Percentiles rank a stretch among this genome's conserved stretches.
Evolutionary conservation across 2,329 filamentous ascomycete species (phyloP).

Genomic region (Cladosporium austrohemisphaericum): DNA sequence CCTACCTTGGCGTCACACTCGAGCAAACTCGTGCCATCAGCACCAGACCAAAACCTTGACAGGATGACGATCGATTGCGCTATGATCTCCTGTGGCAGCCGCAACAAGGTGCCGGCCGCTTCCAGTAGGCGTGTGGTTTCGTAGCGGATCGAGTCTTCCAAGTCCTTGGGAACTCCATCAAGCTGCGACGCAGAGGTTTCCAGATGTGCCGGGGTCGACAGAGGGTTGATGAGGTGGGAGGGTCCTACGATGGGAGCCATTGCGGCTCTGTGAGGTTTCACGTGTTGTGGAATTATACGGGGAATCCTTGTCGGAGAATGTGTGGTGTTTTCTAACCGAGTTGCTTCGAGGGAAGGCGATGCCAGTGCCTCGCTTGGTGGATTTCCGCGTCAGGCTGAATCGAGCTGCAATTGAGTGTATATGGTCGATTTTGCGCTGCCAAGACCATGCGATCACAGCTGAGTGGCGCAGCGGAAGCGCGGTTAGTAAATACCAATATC

Average conservation of each 20-base stretch:
- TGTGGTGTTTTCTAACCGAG: neutral
- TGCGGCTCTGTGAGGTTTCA: neutral
- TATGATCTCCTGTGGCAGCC: slow-evolving; percentile 79
- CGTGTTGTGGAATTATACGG: too few relatives aligned
- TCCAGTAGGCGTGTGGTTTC: slow-evolving; percentile 71
- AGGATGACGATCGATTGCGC: slow-evolving; percentile 81
- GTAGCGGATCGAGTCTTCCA: slow-evolving; percentile 70
- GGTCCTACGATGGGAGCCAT: slow-evolving; percentile 24
- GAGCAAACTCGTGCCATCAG: slow-evolving; percentile 47
- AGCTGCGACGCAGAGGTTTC: slow-evolving; percentile 52
- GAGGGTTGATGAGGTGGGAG: slow-evolving; percentile 61
- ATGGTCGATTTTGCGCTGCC: neutral
- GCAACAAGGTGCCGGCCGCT: slow-evolving; percentile 73
- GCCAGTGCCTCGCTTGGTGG: too few relatives aligned
- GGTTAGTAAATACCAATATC: neutral
- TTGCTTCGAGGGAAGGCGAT: neutral
- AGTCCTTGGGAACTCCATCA: slow-evolving; percentile 59
- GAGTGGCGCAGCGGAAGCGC: slow-evolving; percentile 17
- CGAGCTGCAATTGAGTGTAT: too few relatives aligned
- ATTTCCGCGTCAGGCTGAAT: too few relatives aligned
- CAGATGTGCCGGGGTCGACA: slow-evolving; percentile 70
- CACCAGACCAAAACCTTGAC: slow-evolving; percentile 72
- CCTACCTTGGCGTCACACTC: slow-evolving; percentile 52
- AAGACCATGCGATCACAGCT: slow-evolving; percentile 1
- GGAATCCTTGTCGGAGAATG: too few relatives aligned